Base-by-base conservation (phyloP, 163 green algal species). In the Chlamydomonas reinhardtii region DNA sequence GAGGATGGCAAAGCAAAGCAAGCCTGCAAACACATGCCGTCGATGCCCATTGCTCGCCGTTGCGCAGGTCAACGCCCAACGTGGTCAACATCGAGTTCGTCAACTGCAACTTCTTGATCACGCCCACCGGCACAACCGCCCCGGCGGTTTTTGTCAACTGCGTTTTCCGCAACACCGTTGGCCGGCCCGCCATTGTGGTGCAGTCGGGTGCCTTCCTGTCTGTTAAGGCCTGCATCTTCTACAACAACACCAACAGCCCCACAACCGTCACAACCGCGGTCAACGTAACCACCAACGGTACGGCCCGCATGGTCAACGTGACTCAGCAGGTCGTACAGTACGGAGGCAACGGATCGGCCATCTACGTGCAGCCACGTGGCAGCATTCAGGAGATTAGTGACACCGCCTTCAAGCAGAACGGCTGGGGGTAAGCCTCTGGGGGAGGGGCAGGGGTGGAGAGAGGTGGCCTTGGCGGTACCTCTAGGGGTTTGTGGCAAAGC, bases 11-110 rank as follows among this genome's bases (percentile, higher is more conserved):
- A n/a, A n/a, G n/a, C n/a, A n/a, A n/a, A n/a, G n/a, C n/a, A n/a
- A n/a, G n/a, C n/a, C n/a, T n/a, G n/a, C n/a, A n/a, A n/a, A n/a
- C n/a, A n/a, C n/a, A n/a, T n/a, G n/a, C n/a, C n/a, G n/a, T 48
- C 39, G 39, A 5, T 48, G 39, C 39, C 39, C 5, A 5, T 8
- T 8, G 39, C 39, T 8, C 39, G 39, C 39, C 39, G n/a, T 54
- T 11, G 48, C 48, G 48, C 48, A 56, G 48, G 48, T 56, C 48
- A 17, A 56, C 74, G 9, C 74, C 74, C 54, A 59, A 25, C 32
- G 35, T 81, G 17, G 74, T 81, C 74, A 81, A 81, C 74, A 70
- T 81, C 16, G 74, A 81, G 32, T 81, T 81, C 25, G 22, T 81
- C 2, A 34, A 34, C 74, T 81, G 74, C 74, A 59, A 81, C 14